Evolutionary conservation across 2,329 filamentous ascomycete species (phyloP).

Genomic region (Venturia pyrina): DNA sequence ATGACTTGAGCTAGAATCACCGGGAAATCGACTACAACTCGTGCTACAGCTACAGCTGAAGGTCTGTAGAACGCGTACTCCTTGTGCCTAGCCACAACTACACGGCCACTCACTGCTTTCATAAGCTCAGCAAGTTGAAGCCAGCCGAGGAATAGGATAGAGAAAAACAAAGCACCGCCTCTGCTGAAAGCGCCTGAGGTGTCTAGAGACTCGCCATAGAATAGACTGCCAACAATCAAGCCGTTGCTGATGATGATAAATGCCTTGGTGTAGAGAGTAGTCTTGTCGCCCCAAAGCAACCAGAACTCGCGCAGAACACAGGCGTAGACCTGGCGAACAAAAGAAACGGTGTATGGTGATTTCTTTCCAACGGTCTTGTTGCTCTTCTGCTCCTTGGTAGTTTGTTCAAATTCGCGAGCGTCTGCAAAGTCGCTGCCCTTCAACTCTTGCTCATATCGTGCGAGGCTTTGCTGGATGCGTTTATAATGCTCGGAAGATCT

Average conservation of each 20-base stretch:
- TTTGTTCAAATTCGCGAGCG: slow-evolving; percentile 54
- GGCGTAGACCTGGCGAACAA: slow-evolving; percentile 59
- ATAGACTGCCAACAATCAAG: slow-evolving; percentile 12
- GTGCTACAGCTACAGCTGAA: slow-evolving; percentile 38
- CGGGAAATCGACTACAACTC: slow-evolving; percentile 32
- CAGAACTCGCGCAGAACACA: slow-evolving; percentile 65
- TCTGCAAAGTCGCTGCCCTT: slow-evolving; percentile 48
- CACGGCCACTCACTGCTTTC: slow-evolving; percentile 62
- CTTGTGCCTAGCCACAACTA: slow-evolving; percentile 57
- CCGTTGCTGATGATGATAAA: slow-evolving; percentile 54
- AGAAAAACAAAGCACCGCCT: slow-evolving; percentile 56
- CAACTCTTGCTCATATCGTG: slow-evolving; percentile 48
- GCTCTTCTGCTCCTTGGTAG: slow-evolving; percentile 57
- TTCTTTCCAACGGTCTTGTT: slow-evolving; percentile 50
- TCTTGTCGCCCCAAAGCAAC: slow-evolving; percentile 66
- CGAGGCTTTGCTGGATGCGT: slow-evolving; percentile 50
- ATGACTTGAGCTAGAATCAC: slow-evolving; percentile 33
- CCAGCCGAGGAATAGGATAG: slow-evolving; percentile 56
- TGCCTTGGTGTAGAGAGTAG: slow-evolving; percentile 66
- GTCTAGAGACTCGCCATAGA: slow-evolving; percentile 10
- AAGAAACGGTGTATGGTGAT: slow-evolving; percentile 67
- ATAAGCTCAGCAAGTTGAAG: slow-evolving; percentile 70
- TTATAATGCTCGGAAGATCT: slow-evolving; percentile 39
- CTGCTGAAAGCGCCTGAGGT: slow-evolving; percentile 54
- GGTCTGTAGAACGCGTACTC: slow-evolving; percentile 63